Evolutionary conservation across 1,284 basidiomycete species (phyloP).

Genomic region (Microbotryum scabiosae): DNA sequence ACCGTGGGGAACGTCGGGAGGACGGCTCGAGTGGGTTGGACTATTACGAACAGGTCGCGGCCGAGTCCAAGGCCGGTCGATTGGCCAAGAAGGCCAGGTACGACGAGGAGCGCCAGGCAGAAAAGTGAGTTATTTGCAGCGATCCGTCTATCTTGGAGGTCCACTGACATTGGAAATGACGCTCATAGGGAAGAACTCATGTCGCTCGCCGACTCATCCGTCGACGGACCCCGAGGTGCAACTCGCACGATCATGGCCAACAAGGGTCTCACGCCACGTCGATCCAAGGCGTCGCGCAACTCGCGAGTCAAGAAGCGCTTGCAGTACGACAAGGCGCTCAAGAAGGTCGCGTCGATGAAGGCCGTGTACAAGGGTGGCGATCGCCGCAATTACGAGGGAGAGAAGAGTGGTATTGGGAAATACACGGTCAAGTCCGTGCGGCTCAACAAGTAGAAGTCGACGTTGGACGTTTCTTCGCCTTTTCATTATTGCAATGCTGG

Average conservation of each 20-base stretch:
- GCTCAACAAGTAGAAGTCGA: too few species aligned
- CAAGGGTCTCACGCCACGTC: constrained; percentile 77
- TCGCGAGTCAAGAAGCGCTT: constrained; percentile 91
- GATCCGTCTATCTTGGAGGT: neutral
- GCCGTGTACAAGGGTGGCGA: constrained; percentile 81
- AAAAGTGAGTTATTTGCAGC: constrained; percentile 48
- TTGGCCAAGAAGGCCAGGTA: constrained; percentile 70
- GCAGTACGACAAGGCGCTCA: constrained; percentile 87
- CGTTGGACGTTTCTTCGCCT: too few species aligned
- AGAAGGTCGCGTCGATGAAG: constrained; percentile 76
- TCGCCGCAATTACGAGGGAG: constrained; percentile 47
- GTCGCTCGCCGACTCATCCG: constrained; percentile 7
- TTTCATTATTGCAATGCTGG: too few species aligned
- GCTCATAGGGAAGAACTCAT: constrained; percentile 14
- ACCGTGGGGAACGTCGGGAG: constrained; percentile 42
- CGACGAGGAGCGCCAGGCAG: constrained; percentile 55
- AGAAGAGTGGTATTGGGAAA: constrained; percentile 67
- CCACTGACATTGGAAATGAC: neutral
- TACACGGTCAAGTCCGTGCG: constrained; percentile 65
- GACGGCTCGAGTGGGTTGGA: constrained; percentile 45
- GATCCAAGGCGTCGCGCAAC: constrained; percentile 77
- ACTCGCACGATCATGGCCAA: constrained; percentile 85
- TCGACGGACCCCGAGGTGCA: constrained; percentile 67
- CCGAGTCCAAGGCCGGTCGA: constrained; percentile 60
- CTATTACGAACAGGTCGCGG: constrained; percentile 82